phyloP scores from a whole-genome alignment of 345 rosid genomes.

The Linum usitatissimum region DNA sequence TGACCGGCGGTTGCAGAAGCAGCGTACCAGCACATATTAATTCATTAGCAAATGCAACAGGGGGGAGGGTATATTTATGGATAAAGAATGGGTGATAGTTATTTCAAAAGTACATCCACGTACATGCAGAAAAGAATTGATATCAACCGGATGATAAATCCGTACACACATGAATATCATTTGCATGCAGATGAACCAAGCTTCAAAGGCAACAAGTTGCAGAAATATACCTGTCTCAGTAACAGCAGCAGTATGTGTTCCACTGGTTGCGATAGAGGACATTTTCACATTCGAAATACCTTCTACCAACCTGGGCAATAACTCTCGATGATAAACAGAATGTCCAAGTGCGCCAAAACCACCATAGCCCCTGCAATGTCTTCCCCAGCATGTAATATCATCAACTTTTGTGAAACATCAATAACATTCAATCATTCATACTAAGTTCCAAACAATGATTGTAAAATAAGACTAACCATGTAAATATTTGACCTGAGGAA shows the following conservation, averaged over 20 bases:
- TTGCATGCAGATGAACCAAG: not conserved
- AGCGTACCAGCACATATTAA: no score
- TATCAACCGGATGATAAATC: not conserved
- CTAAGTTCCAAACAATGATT: not conserved
- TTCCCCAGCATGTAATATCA: not conserved
- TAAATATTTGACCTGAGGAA: constrained; percentile 46
- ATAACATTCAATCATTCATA: no score
- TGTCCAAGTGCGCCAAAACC: constrained; percentile 98
- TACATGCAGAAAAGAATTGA: not conserved
- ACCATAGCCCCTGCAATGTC: constrained; percentile 73
- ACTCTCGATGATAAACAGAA: constrained; percentile 72
- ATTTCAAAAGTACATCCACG: not conserved
- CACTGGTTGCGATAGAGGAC: constrained; percentile 62
- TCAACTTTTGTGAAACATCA: not conserved
- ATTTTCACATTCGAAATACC: constrained; percentile 49
- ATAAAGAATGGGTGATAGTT: no score
- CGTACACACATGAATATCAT: not conserved
- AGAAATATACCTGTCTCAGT: constrained; percentile 55
- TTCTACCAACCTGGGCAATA: constrained; percentile 70
- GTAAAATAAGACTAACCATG: constrained; percentile 47
- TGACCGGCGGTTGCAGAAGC: no score
- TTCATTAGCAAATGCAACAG: no score
- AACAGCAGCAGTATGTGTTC: constrained; percentile 75
- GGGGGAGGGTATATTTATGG: no score
- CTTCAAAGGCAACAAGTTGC: not conserved